Evolutionary conservation across 768 basidiomycete genomes (phyloP).

Genomic region (Cytidiella melzeri): DNA sequence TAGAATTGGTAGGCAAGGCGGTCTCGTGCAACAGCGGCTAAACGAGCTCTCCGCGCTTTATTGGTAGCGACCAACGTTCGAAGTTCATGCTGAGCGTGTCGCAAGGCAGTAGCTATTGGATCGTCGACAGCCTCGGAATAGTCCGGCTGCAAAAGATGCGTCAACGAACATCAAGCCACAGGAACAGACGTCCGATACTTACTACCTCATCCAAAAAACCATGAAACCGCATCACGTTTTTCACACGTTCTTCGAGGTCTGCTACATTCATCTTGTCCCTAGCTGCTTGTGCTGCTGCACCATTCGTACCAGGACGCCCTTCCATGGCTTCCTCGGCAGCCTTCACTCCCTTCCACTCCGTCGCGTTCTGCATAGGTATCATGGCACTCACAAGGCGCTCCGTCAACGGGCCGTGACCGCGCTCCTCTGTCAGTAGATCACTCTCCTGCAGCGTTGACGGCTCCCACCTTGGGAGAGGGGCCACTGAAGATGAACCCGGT

Average conservation of each 20-base stretch:
- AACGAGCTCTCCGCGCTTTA: conserved; percentile 71
- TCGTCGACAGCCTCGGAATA: conserved; percentile 82
- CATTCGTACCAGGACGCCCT: conserved; percentile 60
- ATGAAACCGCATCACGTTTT: conserved; percentile 73
- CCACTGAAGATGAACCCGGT: conserved; percentile 30
- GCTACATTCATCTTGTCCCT: conserved; percentile 73
- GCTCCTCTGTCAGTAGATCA: conserved; percentile 65
- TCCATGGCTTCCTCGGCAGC: conserved; percentile 84
- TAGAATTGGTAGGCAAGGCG: conserved; percentile 92
- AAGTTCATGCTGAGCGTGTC: conserved; percentile 81
- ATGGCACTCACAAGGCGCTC: conserved; percentile 77
- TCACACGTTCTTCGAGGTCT: conserved; percentile 69
- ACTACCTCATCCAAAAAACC: conserved; percentile 66
- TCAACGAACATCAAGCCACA: conserved; percentile 14
- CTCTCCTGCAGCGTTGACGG: conserved; percentile 73
- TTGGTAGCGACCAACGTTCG: conserved; percentile 74
- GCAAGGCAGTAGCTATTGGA: conserved; percentile 85
- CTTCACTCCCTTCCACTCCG: conserved; percentile 70
- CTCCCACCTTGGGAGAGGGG: conserved; percentile 71
- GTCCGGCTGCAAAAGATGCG: conserved; percentile 46
- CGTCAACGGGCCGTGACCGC: conserved; percentile 81
- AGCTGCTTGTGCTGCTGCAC: conserved; percentile 72
- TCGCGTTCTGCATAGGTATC: conserved; percentile 58
- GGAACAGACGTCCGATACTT: conserved; percentile 29
- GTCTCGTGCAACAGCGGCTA: conserved; percentile 74